Percentiles rank a stretch among this genome's conserved stretches.
These are phyloP conservation scores for Trichophyton benhamiae DNA, from an alignment of 2,329 filamentous ascomycete genomes.

Conservation along the genomic window DNA sequence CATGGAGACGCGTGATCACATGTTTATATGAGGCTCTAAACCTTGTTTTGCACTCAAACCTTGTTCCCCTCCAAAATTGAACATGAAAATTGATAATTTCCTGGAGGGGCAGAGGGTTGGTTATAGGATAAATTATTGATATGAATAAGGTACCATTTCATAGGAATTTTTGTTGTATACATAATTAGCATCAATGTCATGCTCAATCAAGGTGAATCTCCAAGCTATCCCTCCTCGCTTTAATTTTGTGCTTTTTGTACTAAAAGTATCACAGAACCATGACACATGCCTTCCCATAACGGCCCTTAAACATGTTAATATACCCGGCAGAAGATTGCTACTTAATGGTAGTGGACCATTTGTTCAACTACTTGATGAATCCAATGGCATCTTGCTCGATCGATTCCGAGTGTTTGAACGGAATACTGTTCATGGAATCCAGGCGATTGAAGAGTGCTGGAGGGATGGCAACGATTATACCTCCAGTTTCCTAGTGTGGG, in stretches of 20 bases:
- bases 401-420: constrained; percentile 25
- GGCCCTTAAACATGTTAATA: constrained; percentile 24
- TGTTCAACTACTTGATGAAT: constrained; percentile 24
- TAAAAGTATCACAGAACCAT: constrained; percentile 21
- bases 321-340: constrained; percentile 21
- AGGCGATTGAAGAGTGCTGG: constrained; percentile 14
- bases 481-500: constrained; percentile 50
- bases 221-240: not conserved
- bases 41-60: not conserved
- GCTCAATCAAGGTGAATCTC: constrained; percentile 12
- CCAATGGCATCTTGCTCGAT: constrained; percentile 19
- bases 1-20: not conserved
- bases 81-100: not conserved
- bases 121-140: not conserved
- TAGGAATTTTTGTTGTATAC: not conserved
- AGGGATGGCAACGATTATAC: constrained; percentile 12
- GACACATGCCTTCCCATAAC: constrained; percentile 35
- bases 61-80: not conserved
- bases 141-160: not conserved
- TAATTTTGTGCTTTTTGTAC: not conserved
- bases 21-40: not conserved
- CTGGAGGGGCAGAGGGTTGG: not conserved
- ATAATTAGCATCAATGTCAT: constrained; percentile 13
- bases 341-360: constrained; percentile 31
- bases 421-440: constrained; percentile 30